These are phyloP conservation scores for Davidsoniella neocaledoniae DNA, from an alignment of 2,329 filamentous ascomycete species.

Conservation along the genomic window DNA sequence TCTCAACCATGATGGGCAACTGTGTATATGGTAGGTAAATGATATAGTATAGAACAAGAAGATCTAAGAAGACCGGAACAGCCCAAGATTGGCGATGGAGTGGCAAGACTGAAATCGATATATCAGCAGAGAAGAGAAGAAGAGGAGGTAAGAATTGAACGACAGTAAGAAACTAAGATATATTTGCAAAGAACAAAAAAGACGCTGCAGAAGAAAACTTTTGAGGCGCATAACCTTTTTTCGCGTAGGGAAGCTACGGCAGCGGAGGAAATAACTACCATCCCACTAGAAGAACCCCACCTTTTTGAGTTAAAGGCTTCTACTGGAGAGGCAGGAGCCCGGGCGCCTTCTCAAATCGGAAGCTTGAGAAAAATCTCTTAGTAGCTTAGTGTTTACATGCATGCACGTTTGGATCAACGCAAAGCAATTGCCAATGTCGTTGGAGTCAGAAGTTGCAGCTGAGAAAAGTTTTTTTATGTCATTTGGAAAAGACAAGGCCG, in stretches of 20 bases:
- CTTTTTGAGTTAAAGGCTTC: no score
- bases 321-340: no score
- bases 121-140: background rate
- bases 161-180: background rate
- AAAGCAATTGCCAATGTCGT: no score
- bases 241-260: background rate
- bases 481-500: no score
- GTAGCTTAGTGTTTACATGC: background rate
- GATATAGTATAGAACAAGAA: background rate
- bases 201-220: background rate
- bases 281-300: no score
- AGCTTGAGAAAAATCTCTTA: background rate
- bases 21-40: background rate
- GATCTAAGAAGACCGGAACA: background rate
- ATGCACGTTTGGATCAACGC: background rate
- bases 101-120: no score
- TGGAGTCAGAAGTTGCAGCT: no score
- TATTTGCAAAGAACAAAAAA: background rate
- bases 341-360: slow-evolving; percentile 1
- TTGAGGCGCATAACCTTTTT: background rate
- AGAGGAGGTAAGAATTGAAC: background rate
- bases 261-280: no score
- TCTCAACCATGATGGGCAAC: slow-evolving; percentile 53
- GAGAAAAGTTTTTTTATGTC: no score
- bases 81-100: no score